phyloP scores from a whole-genome alignment of 1,139 yeast genomes.

The Blastobotrys capitulatus region DNA sequence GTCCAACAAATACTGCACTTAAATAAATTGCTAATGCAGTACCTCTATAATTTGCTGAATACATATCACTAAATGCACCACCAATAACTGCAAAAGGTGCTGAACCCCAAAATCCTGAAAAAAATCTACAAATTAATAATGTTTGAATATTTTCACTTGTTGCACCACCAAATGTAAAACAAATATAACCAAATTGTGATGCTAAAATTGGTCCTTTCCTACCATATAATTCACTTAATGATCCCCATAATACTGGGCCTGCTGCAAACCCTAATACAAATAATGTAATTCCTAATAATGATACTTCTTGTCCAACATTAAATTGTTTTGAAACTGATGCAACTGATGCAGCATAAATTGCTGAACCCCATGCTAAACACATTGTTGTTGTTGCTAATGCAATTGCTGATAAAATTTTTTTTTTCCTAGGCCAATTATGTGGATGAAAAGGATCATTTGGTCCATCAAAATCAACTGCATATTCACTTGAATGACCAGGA shows the following conservation, averaged over 20 bases:
- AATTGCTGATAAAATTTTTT: constrained; percentile 32
- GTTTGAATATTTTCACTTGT: constrained; percentile 68
- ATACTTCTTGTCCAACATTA: constrained; percentile 30
- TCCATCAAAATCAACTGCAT: constrained; percentile 46
- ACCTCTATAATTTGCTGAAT: constrained; percentile 56
- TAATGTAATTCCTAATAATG: constrained; percentile 52
- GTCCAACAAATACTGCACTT: constrained; percentile 67
- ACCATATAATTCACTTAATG: constrained; percentile 68
- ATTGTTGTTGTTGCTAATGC: constrained; percentile 37
- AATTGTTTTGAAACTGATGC: constrained; percentile 28
- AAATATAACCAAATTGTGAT: constrained; percentile 49
- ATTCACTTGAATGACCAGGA: background rate
- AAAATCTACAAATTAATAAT: constrained; percentile 64
- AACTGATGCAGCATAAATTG: constrained; percentile 38
- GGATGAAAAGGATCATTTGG: constrained; percentile 48
- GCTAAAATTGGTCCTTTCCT: constrained; percentile 51
- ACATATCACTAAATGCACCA: constrained; percentile 76
- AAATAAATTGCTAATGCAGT: constrained; percentile 61
- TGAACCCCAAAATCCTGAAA: constrained; percentile 50
- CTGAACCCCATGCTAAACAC: constrained; percentile 40
- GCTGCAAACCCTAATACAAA: constrained; percentile 76
- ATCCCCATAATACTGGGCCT: constrained; percentile 78
- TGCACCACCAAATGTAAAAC: constrained; percentile 65
- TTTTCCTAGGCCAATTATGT: constrained; percentile 40
- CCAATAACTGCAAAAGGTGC: constrained; percentile 81